Conservation (phyloP, 2,329 filamentous ascomycete genomes). For the Aschersonia sp. region DNA sequence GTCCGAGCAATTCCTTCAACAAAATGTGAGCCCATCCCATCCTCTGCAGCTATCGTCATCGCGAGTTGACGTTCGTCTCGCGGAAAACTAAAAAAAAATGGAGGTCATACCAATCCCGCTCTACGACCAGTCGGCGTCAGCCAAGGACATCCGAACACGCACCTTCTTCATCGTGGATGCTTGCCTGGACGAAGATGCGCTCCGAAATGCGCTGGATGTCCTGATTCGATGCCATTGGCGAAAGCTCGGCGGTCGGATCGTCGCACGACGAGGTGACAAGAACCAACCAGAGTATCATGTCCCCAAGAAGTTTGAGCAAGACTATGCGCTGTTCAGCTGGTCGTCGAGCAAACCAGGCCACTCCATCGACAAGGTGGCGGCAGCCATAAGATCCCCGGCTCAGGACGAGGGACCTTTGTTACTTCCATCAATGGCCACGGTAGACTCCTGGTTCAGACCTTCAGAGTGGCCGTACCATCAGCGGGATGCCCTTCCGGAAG, state of each 20-base stretch:
- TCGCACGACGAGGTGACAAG: not conserved
- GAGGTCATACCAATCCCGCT: conserved; percentile 1
- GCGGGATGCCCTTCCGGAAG: not conserved
- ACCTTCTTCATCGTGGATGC: conserved; percentile 3
- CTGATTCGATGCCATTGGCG: conserved; percentile 2
- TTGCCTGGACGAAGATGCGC: not conserved
- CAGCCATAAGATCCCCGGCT: not conserved
- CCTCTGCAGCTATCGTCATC: no score
- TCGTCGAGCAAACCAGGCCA: not conserved
- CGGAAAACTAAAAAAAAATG: not conserved
- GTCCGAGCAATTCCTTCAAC: no score
- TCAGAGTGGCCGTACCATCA: conserved; percentile 1
- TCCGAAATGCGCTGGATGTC: not conserved
- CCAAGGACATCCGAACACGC: conserved; percentile 1
- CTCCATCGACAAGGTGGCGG: conserved; percentile 1
- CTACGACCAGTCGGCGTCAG: not conserved
- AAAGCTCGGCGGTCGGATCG: conserved; percentile 2
- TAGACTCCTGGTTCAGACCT: conserved; percentile 2
- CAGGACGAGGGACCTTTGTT: conserved; percentile 1
- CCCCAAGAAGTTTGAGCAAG: not conserved
- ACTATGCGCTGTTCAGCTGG: conserved; percentile 1
- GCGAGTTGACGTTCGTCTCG: not conserved
- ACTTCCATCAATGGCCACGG: not conserved
- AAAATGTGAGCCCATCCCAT: no score
- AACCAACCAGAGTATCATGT: conserved; percentile 1